These are phyloP conservation scores for Ilyonectria sp. DNA, from an alignment of 2,329 filamentous ascomycete genomes.

Conservation along the genomic window DNA sequence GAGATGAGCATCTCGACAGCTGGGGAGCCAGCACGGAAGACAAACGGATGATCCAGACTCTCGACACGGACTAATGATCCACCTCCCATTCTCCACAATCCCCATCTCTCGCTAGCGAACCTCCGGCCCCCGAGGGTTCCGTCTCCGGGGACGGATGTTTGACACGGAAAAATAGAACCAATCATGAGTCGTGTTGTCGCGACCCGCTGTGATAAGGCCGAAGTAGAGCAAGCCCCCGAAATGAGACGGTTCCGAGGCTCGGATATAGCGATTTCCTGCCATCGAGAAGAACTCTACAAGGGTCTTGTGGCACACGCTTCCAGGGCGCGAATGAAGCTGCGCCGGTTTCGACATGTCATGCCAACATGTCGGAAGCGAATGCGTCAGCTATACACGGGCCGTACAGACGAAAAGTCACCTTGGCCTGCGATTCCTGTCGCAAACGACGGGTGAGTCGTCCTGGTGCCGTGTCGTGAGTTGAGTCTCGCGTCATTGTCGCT, in stretches of 20 bases:
- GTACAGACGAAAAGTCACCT: slow-evolving; percentile 28
- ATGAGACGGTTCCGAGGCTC: background rate
- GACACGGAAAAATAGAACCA: slow-evolving; percentile 24
- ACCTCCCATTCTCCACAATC: background rate
- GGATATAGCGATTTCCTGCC: slow-evolving; percentile 22
- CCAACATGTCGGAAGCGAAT: slow-evolving; percentile 22
- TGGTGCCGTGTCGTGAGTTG: background rate
- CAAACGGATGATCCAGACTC: background rate
- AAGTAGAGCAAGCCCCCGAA: background rate
- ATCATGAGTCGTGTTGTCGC: background rate
- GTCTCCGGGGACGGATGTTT: background rate
- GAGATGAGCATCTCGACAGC: background rate
- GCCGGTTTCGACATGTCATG: background rate
- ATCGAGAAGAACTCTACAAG: background rate
- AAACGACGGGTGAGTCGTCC: slow-evolving; percentile 24
- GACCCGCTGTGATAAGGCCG: background rate
- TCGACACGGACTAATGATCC: background rate
- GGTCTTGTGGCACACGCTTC: background rate
- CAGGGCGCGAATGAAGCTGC: background rate
- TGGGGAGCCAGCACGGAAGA: background rate
- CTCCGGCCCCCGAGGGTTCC: background rate
- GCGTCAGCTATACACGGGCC: slow-evolving; percentile 20
- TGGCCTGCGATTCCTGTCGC: slow-evolving; percentile 30
- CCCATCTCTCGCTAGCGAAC: background rate
- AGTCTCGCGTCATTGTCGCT: background rate